Percentiles rank a stretch among this genome's conserved stretches.
These are phyloP conservation scores for Helianthus annuus DNA, from an alignment of 129 eudicot genomes.

Conservation along the genomic window HanXRQr2.0-SUNRISE NC_035442.2:172551057-172551556, in stretches of 20 bases:
- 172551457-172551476: background rate
- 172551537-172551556: background rate
- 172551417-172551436: background rate
- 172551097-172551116: background rate
- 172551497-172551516: background rate
- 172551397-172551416: no score
- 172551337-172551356: no score
- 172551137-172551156: slow-evolving; percentile 2
- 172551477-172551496: background rate
- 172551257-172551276: no score
- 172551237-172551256: no score
- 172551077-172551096: background rate
- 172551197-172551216: no score
- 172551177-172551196: no score
- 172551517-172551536: background rate
- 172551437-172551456: background rate
- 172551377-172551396: background rate
- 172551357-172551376: no score
- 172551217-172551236: no score
- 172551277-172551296: no score
- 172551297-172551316: no score
- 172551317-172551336: no score
- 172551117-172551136: slow-evolving; percentile 14
- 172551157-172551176: background rate
- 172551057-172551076: background rate